Evolutionary conservation across 306 rosid genomes (phyloP).

Genomic region (Acacia crassicarpa): DNA sequence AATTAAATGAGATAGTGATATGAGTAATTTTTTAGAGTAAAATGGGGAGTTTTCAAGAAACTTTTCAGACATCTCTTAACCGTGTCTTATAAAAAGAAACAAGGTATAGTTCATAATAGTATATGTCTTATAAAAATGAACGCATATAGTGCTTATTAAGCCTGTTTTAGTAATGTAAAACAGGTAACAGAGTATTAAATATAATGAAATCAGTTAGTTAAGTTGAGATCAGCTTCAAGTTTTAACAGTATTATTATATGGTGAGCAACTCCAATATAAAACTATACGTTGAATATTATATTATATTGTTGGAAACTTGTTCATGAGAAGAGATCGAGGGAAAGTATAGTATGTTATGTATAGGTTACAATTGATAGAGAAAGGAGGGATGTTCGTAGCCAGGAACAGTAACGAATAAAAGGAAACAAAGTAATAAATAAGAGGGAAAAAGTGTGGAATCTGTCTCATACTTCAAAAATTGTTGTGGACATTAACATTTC

Average conservation of each 20-base stretch:
- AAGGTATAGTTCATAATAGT: too few species aligned
- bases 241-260: not conserved
- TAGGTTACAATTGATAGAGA: conserved; percentile 24
- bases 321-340: not conserved
- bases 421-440: not conserved
- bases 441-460: not conserved
- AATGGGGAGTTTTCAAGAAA: too few species aligned
- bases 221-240: not conserved
- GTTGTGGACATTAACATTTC: conserved; percentile 22
- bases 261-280: not conserved
- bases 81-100: too few species aligned
- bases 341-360: conserved; percentile 16
- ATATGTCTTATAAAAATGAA: too few species aligned
- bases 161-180: not conserved
- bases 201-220: not conserved
- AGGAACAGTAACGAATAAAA: not conserved
- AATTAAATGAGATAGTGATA: too few species aligned
- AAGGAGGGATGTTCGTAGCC: conserved; percentile 10
- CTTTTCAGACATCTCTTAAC: too few species aligned
- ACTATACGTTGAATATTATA: not conserved
- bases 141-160: not conserved
- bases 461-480: not conserved
- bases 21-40: too few species aligned
- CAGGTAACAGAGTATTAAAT: not conserved
- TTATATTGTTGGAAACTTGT: not conserved